Percentiles rank a stretch among this genome's conserved stretches.
Conservation (phyloP, 2,329 filamentous ascomycete genomes). For the Capronia epimyces region DNA sequence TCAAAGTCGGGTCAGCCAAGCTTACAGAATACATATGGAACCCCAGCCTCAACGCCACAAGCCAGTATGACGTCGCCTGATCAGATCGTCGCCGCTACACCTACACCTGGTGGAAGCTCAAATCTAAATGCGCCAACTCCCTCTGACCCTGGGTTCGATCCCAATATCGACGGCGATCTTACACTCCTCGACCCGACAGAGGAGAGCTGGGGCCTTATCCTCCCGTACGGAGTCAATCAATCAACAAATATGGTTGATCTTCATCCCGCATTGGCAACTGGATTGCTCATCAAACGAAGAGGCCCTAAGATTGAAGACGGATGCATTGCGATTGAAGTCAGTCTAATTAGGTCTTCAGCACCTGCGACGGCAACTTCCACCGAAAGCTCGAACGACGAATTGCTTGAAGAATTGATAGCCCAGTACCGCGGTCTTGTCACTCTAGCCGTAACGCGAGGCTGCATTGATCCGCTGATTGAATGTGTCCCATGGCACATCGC, state of each 20-base stretch:
- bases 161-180: conserved; percentile 47
- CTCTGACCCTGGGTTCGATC: conserved; percentile 20
- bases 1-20: conserved; percentile 6
- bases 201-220: conserved; percentile 55
- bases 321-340: conserved; percentile 38
- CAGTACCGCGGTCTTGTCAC: conserved; percentile 44
- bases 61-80: conserved; percentile 36
- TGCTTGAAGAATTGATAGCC: conserved; percentile 40
- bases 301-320: conserved; percentile 40
- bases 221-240: conserved; percentile 46
- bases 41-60: conserved; percentile 29
- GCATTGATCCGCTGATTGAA: conserved; percentile 37
- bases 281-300: conserved; percentile 44
- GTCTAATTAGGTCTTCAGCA: conserved; percentile 36
- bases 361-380: conserved; percentile 14
- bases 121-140: conserved; percentile 28
- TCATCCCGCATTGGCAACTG: conserved; percentile 42
- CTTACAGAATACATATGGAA: conserved; percentile 23
- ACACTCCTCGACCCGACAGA: conserved; percentile 54
- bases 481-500: conserved; percentile 47
- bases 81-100: conserved; percentile 39
- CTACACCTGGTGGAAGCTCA: conserved; percentile 27
- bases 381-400: conserved; percentile 26
- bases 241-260: conserved; percentile 38
- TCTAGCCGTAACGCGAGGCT: conserved; percentile 40